phyloP scores from a whole-genome alignment of 2,329 filamentous ascomycete species.

The Zasmidium angulare region DNA sequence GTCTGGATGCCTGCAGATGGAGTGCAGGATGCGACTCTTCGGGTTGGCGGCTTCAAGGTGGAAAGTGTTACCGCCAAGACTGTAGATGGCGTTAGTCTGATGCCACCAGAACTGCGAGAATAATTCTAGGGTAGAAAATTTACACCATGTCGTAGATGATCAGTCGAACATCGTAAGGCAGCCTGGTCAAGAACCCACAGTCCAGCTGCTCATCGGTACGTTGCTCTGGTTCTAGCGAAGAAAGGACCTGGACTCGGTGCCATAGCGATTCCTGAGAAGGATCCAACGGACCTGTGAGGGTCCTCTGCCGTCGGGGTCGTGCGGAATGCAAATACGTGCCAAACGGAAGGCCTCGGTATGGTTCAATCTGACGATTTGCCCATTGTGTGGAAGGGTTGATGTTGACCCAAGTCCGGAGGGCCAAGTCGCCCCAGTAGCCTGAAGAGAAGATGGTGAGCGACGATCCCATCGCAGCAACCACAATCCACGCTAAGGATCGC shows the following conservation, averaged over 20 bases:
- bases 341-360: slow-evolving; percentile 34
- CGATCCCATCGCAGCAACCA: not conserved
- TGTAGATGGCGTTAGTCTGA: too few relatives aligned
- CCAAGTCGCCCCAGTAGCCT: slow-evolving; percentile 34
- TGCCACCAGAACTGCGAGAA: too few relatives aligned
- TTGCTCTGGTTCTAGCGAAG: slow-evolving; percentile 23
- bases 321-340: slow-evolving; percentile 30
- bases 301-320: slow-evolving; percentile 27
- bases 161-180: slow-evolving; percentile 34
- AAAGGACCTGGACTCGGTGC: slow-evolving; percentile 27
- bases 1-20: slow-evolving; percentile 28
- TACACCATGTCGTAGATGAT: slow-evolving; percentile 36
- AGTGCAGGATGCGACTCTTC: slow-evolving; percentile 28
- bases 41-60: slow-evolving; percentile 29
- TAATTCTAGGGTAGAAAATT: too few relatives aligned
- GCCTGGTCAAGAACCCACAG: slow-evolving; percentile 25
- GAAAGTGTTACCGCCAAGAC: slow-evolving; percentile 29
- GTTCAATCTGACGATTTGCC: slow-evolving; percentile 32
- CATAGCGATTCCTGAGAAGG: slow-evolving; percentile 25
- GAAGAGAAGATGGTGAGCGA: slow-evolving; percentile 1
- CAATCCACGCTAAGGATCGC: not conserved
- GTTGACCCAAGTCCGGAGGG: slow-evolving; percentile 28
- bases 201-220: slow-evolving; percentile 26
- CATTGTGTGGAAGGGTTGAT: slow-evolving; percentile 34
- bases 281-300: slow-evolving; percentile 30